A percentile compares a stretch with the other conserved stretches of the same genome.
Conservation (phyloP, 257 asterid species). For the Ajuga chamaepitys region DNA sequence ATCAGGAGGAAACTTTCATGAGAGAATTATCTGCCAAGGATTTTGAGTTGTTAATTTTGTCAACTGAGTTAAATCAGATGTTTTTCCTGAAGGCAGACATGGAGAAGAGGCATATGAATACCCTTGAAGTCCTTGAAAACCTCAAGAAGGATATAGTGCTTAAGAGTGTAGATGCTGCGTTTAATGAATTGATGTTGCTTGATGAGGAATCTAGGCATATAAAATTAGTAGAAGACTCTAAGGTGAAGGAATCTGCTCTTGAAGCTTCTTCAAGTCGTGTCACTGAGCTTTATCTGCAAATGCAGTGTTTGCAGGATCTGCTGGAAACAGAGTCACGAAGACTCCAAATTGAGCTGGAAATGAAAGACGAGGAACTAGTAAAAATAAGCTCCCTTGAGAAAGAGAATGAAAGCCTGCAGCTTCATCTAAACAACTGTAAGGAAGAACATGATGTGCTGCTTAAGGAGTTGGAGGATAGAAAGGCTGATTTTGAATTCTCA, state of each 20-base stretch:
- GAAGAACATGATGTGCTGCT: slow-evolving; percentile 30
- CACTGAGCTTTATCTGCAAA: slow-evolving; percentile 45
- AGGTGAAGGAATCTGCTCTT: slow-evolving; percentile 53
- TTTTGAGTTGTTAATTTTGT: slow-evolving; percentile 46
- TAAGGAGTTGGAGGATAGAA: slow-evolving; percentile 47
- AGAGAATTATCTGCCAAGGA: slow-evolving; percentile 51
- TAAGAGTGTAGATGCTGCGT: slow-evolving; percentile 48
- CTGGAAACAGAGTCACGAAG: slow-evolving; percentile 34
- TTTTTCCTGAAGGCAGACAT: slow-evolving; percentile 29
- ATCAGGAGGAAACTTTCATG: slow-evolving; percentile 50
- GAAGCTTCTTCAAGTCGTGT: slow-evolving; percentile 40
- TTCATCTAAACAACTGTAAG: slow-evolving; percentile 32
- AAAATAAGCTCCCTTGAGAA: slow-evolving; percentile 43
- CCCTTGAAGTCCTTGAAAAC: slow-evolving; percentile 38
- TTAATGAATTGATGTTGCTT: slow-evolving; percentile 39
- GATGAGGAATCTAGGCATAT: slow-evolving; percentile 47
- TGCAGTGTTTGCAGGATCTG: slow-evolving; percentile 37
- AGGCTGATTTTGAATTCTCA: slow-evolving; percentile 31
- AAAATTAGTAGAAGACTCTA: slow-evolving; percentile 39
- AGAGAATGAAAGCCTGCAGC: slow-evolving; percentile 39
- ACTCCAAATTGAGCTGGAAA: slow-evolving; percentile 43
- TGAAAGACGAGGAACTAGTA: slow-evolving; percentile 39
- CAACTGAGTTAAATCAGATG: slow-evolving; percentile 48
- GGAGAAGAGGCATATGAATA: slow-evolving; percentile 26
- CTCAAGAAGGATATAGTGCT: slow-evolving; percentile 47